Percentiles rank a stretch among this genome's conserved stretches.
These are phyloP conservation scores for Arthromyces matolae DNA, from an alignment of 768 basidiomycete species.

Conservation along the genomic window DNA sequence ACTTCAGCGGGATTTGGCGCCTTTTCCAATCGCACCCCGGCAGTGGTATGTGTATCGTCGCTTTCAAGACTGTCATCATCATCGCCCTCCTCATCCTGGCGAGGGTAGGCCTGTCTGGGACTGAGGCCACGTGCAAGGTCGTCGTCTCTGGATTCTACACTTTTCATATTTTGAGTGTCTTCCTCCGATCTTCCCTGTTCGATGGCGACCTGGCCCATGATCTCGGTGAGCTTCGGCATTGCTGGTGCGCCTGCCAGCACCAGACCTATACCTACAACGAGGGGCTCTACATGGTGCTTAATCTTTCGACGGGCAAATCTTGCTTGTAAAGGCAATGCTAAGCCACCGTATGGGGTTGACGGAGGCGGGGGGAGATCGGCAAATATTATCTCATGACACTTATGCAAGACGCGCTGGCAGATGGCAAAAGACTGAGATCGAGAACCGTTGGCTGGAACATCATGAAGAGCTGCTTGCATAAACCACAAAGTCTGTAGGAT, in stretches of 20 bases:
- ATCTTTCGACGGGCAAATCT: constrained; percentile 60
- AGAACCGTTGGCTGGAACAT: constrained; percentile 57
- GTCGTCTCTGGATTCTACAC: constrained; percentile 45
- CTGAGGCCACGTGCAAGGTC: constrained; percentile 31
- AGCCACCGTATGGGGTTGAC: constrained; percentile 62
- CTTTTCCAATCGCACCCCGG: constrained; percentile 13
- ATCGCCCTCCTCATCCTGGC: constrained; percentile 36
- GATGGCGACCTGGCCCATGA: constrained; percentile 79
- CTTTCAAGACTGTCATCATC: constrained; percentile 37
- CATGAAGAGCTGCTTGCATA: constrained; percentile 92
- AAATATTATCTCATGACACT: constrained; percentile 96
- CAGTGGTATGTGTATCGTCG: constrained; percentile 25
- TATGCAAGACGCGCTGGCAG: constrained; percentile 87
- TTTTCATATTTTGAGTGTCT: constrained; percentile 45
- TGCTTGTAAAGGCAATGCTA: constrained; percentile 46
- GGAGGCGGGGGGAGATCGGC: constrained; percentile 72
- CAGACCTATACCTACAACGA: constrained; percentile 81
- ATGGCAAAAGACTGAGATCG: constrained; percentile 80
- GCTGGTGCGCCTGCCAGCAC: constrained; percentile 74
- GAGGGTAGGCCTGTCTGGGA: constrained; percentile 17
- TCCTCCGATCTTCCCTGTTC: constrained; percentile 85
- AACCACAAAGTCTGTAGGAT: constrained; percentile 86
- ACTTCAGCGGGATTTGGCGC: constrained; percentile 20
- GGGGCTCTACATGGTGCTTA: constrained; percentile 67
- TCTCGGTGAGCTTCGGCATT: constrained; percentile 69